Base-by-base conservation (phyloP, 345 rosid genomes). In the Sonneratia alba region DNA sequence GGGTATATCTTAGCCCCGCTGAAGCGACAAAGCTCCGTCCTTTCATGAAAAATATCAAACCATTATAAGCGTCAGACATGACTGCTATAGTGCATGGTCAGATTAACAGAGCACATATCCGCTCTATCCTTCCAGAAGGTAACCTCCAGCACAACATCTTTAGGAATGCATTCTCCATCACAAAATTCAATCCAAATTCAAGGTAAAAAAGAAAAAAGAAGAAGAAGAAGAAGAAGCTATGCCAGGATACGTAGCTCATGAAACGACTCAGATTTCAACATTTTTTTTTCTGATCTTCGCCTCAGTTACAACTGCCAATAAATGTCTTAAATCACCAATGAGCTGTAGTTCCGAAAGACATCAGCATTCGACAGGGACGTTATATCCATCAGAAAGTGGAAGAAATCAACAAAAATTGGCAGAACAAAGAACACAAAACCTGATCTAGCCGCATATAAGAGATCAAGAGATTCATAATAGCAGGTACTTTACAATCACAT, bases 1-100 rank as follows among this genome's bases (percentile, higher is more conserved):
- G 90, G 92, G 64, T 87, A 89, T 47, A 87, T 89, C 90, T 89
- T 89, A 48, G 84, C 85, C 7, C 92, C 92, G 10, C 92, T 87
- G 70, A 89, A 89, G 16, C 90, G 95, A 75, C 92, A 89, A 51
- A 87, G 91, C 73, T 89, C 89, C 12, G 90, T 89, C 83, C 87
- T 87, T 36, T 51, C 0, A 75, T 19, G 57, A 13, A 32, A 22
- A 36, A 59, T 1, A 51, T 42, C 40, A 22, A 71, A 19, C 37
- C 8, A 47, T 9, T 14, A 42, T 40, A 27, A 63, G 55, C 66
- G 57, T 5, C 51, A 11, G 13, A 47, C 6, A 47, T 47, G 51
- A 47, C 51, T 9, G 51, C 2, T 2, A 47, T 13, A 8, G 13
- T 7, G 9, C 11, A 47, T 13, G 51, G 51, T 47, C 51, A 47